Evolutionary conservation across 139 green algal species (phyloP).

Genomic region (Zygnema cylindricum): DNA sequence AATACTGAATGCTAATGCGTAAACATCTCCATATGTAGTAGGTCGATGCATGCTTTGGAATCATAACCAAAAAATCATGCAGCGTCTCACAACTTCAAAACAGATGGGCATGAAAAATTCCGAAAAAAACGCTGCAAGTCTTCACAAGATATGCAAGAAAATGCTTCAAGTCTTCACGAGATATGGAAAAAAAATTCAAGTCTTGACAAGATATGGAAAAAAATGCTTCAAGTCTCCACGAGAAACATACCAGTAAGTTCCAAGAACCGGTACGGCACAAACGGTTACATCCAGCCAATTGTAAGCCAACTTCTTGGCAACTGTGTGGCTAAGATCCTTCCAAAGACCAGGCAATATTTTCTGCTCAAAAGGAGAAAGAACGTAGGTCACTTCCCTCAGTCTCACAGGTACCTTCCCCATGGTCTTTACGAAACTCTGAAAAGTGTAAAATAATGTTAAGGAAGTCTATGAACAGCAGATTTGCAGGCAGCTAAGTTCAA

Average conservation of each 20-base stretch:
- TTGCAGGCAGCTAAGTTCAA: too few relatives aligned
- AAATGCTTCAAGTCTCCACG: slow-evolving; percentile 50
- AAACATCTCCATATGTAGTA: too few relatives aligned
- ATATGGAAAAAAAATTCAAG: background rate
- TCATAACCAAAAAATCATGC: background rate
- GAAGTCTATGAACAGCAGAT: too few relatives aligned
- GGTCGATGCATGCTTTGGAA: too few relatives aligned
- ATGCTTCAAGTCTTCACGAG: slow-evolving; percentile 48
- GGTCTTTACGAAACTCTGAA: too few relatives aligned
- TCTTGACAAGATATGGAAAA: background rate
- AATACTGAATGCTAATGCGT: too few relatives aligned
- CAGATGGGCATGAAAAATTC: slow-evolving; percentile 17
- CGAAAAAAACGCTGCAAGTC: background rate
- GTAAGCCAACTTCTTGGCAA: slow-evolving; percentile 66
- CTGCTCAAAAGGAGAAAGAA: slow-evolving; percentile 84
- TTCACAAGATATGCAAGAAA: background rate
- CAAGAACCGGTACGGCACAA: slow-evolving; percentile 57
- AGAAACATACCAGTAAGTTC: slow-evolving; percentile 51
- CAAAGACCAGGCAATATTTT: slow-evolving; percentile 76
- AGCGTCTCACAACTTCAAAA: background rate
- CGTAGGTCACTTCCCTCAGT: slow-evolving; percentile 88
- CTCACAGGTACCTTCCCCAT: slow-evolving; percentile 67
- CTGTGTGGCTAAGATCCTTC: slow-evolving; percentile 77
- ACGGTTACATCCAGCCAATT: slow-evolving; percentile 57
- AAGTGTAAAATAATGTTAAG: too few relatives aligned